Evolutionary conservation across 225 moss, liverwort and hornwort genomes (phyloP).

Genomic region (Sphagnum tenellum): DNA sequence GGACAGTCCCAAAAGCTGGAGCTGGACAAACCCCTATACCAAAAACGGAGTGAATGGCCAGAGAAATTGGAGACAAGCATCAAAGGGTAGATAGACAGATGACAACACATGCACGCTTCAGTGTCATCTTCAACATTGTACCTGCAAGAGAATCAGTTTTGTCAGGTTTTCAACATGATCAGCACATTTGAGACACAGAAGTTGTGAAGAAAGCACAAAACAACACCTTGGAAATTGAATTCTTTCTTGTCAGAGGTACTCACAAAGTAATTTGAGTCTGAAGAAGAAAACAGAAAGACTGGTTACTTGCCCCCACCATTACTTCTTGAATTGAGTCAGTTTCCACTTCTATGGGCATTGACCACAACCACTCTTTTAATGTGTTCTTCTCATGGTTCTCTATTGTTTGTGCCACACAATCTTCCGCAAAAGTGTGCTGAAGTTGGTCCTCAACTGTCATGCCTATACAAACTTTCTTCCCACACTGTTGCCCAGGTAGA

Average conservation of each 20-base stretch:
- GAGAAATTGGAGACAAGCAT: constrained; percentile 12
- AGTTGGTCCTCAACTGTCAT: background rate
- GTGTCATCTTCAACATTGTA: constrained; percentile 12
- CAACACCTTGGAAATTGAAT: no score
- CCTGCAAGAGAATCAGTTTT: constrained; percentile 5
- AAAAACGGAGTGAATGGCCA: constrained; percentile 11
- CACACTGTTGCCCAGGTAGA: constrained; percentile 11
- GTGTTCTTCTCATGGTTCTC: background rate
- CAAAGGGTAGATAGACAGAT: constrained; percentile 10
- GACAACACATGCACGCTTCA: constrained; percentile 12
- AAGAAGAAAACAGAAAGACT: constrained; percentile 5
- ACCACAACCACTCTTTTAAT: constrained; percentile 7
- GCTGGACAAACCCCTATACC: background rate
- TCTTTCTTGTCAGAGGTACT: background rate
- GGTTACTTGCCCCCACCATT: constrained; percentile 1
- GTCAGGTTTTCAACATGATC: background rate
- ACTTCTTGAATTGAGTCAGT: constrained; percentile 9
- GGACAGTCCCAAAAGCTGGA: constrained; percentile 7
- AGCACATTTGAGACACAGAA: background rate
- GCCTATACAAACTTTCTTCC: constrained; percentile 10
- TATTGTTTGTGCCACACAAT: background rate
- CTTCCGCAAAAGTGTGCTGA: background rate
- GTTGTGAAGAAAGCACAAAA: background rate
- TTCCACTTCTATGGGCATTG: constrained; percentile 11
- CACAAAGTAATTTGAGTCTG: constrained; percentile 9